Evolutionary conservation across 352 stramenopile species (phyloP), one percentile per base, ranked within the genome.

Genomic region (Phytophthora ohioensis): DNA sequence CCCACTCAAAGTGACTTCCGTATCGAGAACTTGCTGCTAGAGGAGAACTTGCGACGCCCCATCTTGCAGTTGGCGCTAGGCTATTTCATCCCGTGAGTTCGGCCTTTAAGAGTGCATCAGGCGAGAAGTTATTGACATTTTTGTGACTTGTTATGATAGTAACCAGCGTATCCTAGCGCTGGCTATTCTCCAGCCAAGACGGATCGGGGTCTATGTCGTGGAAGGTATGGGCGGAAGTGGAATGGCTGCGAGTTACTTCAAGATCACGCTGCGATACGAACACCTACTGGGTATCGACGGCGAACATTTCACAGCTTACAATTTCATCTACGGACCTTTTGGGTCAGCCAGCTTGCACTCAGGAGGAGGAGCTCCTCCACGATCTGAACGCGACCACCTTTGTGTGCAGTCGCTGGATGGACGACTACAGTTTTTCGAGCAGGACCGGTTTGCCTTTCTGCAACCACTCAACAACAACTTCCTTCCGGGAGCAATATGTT

Each of bases 381-480:
- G 68, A 5, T 57, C 62, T 0, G 80, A 90, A 10, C 75, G 82
- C 4, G 91, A 98, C 51, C 87, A 96, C 58, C 67, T 98, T 4
- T 94, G 87, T n/a, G 91, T 98, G 7, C 93, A 98, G 73, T 95
- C 88, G 42, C 85, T 98, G 46, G 93, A 98, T 69, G 90, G 93
- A 0, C 80, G 91, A 4, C 73, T 98, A n/a, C 89, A 97, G 67
- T 93, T 98, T 55, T 97, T 97, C 48, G 91, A 98, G 68, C 93
- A 98, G 62, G 92, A 97, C 48, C 80, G 88, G 2, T 88, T 94
- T 67, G 87, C 91, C 3, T 98, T 98, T 75, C 67, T 94, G 47
- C 76, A 95, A 56, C 80, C 91, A 15, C 73, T 97, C 3, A 92
- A 93, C 57, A 85, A 91, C 54, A 90, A 80, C 51, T 85, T 98